phyloP scores from a whole-genome alignment of 1,139 yeast species.

The Debaryomyces fabryi region DNA sequence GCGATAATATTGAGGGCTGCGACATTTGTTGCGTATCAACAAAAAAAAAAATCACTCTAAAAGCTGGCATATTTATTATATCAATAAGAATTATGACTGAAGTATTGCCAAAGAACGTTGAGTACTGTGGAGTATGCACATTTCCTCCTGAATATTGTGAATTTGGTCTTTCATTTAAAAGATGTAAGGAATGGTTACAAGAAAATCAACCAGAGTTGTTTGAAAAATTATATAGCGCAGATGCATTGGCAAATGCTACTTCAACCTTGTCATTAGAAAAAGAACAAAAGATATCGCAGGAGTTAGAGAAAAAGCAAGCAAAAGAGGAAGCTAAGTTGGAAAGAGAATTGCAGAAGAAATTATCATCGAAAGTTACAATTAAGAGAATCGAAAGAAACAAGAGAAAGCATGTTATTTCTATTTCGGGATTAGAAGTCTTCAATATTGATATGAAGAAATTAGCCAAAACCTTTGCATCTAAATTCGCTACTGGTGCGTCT shows the following conservation, averaged over 20 bases:
- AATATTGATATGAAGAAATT: constrained; percentile 88
- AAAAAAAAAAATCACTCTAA: neutral
- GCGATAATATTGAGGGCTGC: neutral
- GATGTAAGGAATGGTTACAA: constrained; percentile 84
- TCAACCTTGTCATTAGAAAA: constrained; percentile 67
- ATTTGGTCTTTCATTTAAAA: constrained; percentile 78
- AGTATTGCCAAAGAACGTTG: constrained; percentile 45
- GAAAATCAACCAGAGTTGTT: constrained; percentile 59
- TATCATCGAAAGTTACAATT: constrained; percentile 77
- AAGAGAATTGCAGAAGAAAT: constrained; percentile 76
- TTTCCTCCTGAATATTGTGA: constrained; percentile 95
- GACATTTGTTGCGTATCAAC: constrained; percentile 4
- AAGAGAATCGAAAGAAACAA: constrained; percentile 91
- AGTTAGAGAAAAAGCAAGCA: constrained; percentile 80
- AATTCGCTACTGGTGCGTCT: constrained; percentile 95
- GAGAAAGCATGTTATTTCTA: constrained; percentile 84
- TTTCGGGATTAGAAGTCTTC: constrained; percentile 86
- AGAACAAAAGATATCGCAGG: constrained; percentile 80
- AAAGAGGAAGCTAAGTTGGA: constrained; percentile 90
- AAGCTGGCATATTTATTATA: neutral
- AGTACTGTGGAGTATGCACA: constrained; percentile 83
- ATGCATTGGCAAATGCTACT: constrained; percentile 53
- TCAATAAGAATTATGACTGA: constrained; percentile 32
- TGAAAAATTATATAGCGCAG: constrained; percentile 61
- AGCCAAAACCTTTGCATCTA: constrained; percentile 89